Conservation (phyloP, 805 yeast species). For the Monosporozyma servazzii region DNA sequence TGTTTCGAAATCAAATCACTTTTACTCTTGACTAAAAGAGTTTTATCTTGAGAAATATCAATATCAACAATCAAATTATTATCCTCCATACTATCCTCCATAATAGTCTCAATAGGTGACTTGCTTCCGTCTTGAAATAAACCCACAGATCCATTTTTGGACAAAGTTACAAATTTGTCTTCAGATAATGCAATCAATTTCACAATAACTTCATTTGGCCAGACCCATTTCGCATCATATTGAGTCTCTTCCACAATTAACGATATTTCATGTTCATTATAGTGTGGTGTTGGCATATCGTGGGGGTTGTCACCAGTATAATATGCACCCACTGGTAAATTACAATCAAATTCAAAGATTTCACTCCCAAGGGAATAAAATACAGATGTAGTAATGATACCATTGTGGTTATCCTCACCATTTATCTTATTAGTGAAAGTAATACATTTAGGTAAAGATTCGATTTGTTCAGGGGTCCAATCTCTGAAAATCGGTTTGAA, state of each 20-base stretch:
- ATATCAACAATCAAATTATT: constrained; percentile 10
- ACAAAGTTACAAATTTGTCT: constrained; percentile 23
- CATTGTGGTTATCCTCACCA: constrained; percentile 20
- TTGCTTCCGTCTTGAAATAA: constrained; percentile 24
- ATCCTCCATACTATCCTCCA: constrained; percentile 6
- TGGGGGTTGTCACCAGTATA: neutral
- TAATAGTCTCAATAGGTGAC: constrained; percentile 19
- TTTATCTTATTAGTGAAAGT: constrained; percentile 19
- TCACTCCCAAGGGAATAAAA: constrained; percentile 23
- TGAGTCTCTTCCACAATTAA: constrained; percentile 8
- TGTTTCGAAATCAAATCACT: constrained; percentile 5
- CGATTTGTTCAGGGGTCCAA: constrained; percentile 3
- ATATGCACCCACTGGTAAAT: constrained; percentile 23
- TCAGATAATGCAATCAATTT: constrained; percentile 15
- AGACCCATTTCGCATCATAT: constrained; percentile 20
- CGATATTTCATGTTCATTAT: constrained; percentile 3
- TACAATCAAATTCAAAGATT: constrained; percentile 21
- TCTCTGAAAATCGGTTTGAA: constrained; percentile 29
- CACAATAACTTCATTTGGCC: constrained; percentile 20
- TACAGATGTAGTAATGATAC: constrained; percentile 18
- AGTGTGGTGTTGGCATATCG: constrained; percentile 1
- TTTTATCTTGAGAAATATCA: constrained; percentile 16
- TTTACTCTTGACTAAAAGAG: constrained; percentile 16
- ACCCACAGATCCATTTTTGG: constrained; percentile 24
- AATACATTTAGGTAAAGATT: constrained; percentile 15